These are phyloP conservation scores for Rhododendron williamsianum DNA, from an alignment of 148 eudicot species.

Conservation along the genomic window DNA sequence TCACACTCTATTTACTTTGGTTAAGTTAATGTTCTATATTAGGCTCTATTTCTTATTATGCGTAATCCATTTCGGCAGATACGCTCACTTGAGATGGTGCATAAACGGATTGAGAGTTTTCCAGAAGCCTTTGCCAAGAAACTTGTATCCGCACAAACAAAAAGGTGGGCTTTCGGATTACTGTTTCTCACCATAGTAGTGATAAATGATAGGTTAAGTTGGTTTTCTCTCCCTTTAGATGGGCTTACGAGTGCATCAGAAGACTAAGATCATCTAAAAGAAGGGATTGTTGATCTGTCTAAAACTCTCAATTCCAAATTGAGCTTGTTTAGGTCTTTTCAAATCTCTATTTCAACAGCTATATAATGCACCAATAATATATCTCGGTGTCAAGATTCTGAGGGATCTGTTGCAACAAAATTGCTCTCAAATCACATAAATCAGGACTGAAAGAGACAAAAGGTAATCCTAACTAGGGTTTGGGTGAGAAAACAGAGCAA, in stretches of 20 bases:
- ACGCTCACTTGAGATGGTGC: constrained; percentile 95
- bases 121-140: constrained; percentile 90
- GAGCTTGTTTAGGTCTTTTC: not conserved
- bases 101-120: constrained; percentile 96
- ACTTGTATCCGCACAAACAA: constrained; percentile 65
- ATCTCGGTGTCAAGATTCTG: not conserved
- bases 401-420: not conserved
- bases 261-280: not conserved
- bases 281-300: not conserved
- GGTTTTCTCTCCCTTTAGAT: not conserved
- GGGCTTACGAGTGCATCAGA: not conserved
- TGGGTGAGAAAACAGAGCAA: not conserved
- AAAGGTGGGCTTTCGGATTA: constrained; percentile 33
- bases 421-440: not conserved
- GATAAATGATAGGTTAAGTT: not conserved
- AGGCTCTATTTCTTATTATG: not conserved
- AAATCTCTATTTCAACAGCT: not conserved
- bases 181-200: not conserved
- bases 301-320: not conserved
- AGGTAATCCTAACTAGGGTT: not conserved
- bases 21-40: not conserved
- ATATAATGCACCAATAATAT: not conserved
- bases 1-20: not conserved
- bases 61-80: constrained; percentile 42
- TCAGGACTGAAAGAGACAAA: not conserved